These are phyloP conservation scores for Aphanomyces astaci DNA, from an alignment of 352 stramenopile species.

Conservation along the genomic window DNA sequence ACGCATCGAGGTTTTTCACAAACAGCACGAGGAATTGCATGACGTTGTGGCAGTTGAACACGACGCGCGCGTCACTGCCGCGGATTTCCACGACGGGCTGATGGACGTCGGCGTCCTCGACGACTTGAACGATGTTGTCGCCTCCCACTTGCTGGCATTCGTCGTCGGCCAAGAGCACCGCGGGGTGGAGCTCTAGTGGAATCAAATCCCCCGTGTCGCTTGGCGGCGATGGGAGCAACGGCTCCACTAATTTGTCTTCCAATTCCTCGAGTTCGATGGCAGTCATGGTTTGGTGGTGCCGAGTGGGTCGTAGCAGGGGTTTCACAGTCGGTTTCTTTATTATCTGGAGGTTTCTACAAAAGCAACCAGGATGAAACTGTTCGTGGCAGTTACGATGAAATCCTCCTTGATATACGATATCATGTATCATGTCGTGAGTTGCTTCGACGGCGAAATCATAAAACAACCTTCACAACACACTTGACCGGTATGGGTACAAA, in stretches of 20 bases:
- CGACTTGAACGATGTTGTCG: slow-evolving; percentile 53
- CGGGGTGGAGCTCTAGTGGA: slow-evolving; percentile 38
- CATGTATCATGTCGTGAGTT: too few relatives aligned
- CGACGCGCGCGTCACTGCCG: slow-evolving; percentile 54
- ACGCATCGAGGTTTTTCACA: slow-evolving; percentile 69
- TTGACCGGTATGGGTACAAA: too few relatives aligned
- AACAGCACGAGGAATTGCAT: slow-evolving; percentile 80
- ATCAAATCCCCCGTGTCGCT: background rate
- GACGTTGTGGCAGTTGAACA: slow-evolving; percentile 57
- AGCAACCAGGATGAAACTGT: too few relatives aligned
- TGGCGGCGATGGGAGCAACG: background rate
- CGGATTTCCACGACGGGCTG: slow-evolving; percentile 71
- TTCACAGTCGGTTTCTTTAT: background rate
- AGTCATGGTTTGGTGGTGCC: background rate
- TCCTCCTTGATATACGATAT: too few relatives aligned
- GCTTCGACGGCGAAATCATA: too few relatives aligned
- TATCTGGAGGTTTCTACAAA: too few relatives aligned
- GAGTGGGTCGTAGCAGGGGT: background rate
- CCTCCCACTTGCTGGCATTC: slow-evolving; percentile 56
- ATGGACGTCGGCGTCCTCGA: slow-evolving; percentile 68
- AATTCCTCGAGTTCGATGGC: slow-evolving; percentile 7
- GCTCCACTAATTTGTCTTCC: slow-evolving; percentile 25
- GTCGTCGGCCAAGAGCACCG: slow-evolving; percentile 43
- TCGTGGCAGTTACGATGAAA: too few relatives aligned
- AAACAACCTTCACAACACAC: too few relatives aligned